Evolutionary conservation across 202 grass and related monocot species (phyloP).

Genomic region (Brachypodium distachyon): DNA sequence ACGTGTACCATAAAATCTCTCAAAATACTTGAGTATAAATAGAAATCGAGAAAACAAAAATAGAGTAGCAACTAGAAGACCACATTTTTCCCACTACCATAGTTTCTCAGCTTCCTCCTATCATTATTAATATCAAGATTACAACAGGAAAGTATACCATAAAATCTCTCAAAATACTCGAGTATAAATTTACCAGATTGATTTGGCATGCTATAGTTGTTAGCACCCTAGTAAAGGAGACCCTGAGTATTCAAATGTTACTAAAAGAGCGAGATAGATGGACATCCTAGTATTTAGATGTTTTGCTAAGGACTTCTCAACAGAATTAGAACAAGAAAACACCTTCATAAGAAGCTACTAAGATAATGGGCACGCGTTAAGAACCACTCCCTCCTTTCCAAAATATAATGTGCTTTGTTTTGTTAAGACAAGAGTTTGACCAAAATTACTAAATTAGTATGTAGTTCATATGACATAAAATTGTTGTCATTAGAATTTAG

Average conservation of each 20-base stretch:
- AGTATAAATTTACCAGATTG: not conserved
- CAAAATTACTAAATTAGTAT: too few relatives aligned
- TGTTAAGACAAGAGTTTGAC: too few relatives aligned
- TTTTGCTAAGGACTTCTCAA: not conserved
- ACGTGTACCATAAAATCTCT: not conserved
- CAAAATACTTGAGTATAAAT: constrained; percentile 1
- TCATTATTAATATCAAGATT: not conserved
- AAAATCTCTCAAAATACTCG: not conserved
- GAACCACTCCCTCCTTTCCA: too few relatives aligned
- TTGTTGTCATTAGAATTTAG: too few relatives aligned
- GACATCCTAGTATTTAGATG: not conserved
- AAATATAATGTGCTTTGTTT: too few relatives aligned
- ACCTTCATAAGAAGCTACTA: constrained; percentile 12
- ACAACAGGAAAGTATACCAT: not conserved
- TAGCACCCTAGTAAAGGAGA: constrained; percentile 10
- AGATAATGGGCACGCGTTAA: not conserved
- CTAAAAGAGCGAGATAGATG: not conserved
- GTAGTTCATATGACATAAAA: too few relatives aligned
- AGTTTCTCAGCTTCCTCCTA: not conserved
- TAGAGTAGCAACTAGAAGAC: not conserved
- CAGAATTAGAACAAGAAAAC: not conserved
- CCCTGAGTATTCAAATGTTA: not conserved
- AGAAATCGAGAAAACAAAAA: too few relatives aligned
- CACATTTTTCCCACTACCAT: not conserved
- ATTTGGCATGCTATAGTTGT: not conserved